Conservation (phyloP, 805 yeast species). For the Myxozyma melibiosi region DNA sequence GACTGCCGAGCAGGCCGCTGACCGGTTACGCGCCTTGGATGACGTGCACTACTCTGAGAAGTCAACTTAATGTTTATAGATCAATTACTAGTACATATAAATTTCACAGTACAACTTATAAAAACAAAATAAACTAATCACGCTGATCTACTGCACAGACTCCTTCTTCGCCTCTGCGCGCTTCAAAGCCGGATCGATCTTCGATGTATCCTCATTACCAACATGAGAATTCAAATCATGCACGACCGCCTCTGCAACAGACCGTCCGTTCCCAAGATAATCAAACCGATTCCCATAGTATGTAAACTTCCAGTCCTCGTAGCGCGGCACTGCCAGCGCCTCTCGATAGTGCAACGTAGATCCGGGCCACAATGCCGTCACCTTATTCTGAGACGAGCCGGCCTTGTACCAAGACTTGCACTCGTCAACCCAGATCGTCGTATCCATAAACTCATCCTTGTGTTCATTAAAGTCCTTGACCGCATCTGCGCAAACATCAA, state of each 20-base stretch:
- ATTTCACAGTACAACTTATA: too few species aligned
- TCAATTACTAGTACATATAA: too few species aligned
- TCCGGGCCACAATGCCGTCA: conserved; percentile 21
- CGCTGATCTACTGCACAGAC: too few species aligned
- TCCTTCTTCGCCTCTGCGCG: too few species aligned
- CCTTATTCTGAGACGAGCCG: too few species aligned
- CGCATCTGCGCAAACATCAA: neutral
- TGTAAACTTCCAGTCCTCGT: conserved; percentile 17
- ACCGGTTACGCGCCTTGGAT: conserved; percentile 45
- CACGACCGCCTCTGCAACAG: too few species aligned
- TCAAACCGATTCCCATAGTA: neutral
- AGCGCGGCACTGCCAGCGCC: conserved; percentile 13
- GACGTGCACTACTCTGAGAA: conserved; percentile 23
- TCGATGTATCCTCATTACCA: too few species aligned
- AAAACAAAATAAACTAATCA: too few species aligned
- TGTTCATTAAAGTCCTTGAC: neutral
- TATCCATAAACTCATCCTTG: conserved; percentile 4
- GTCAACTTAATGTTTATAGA: neutral
- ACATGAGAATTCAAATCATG: too few species aligned
- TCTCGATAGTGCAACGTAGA: conserved; percentile 4
- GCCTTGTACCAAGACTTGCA: conserved; percentile 19
- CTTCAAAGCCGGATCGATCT: too few species aligned
- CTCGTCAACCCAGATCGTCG: neutral
- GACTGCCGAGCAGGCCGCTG: conserved; percentile 69
- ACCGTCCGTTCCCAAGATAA: conserved; percentile 8